A percentile compares a stretch with the other conserved stretches of the same genome.
phyloP scores from a whole-genome alignment of 169 alveolate genomes.

The Perkinsus olseni region DNA sequence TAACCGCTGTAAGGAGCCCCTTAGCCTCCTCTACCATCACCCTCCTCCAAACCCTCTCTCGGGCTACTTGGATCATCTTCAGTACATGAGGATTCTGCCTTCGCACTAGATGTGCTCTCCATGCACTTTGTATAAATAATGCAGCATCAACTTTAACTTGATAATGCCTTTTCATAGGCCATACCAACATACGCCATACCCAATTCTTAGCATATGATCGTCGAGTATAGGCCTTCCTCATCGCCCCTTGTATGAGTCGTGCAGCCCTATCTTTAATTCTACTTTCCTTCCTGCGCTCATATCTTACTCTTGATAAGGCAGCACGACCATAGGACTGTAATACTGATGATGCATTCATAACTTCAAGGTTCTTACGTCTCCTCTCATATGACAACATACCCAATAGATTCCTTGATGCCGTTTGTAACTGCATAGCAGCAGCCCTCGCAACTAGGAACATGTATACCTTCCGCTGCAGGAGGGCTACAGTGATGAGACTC shows the following conservation, averaged over 20 bases:
- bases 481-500: neutral
- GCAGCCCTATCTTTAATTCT: neutral
- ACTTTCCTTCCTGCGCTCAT: neutral
- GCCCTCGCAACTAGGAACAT: neutral
- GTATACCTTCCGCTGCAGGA: neutral
- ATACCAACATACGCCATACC: neutral
- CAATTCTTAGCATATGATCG: neutral
- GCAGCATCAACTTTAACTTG: neutral
- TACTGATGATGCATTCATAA: neutral
- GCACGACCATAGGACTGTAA: neutral
- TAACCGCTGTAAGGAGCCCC: neutral
- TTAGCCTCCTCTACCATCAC: neutral
- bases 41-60: neutral
- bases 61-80: neutral
- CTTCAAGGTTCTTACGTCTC: neutral
- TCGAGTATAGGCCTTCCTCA: neutral
- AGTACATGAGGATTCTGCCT: neutral
- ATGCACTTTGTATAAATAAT: neutral
- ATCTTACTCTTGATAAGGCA: neutral
- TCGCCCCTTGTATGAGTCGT: neutral
- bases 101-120: neutral
- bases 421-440: neutral
- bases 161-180: neutral
- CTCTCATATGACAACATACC: neutral
- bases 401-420: neutral